Evolutionary conservation across 2,329 filamentous ascomycete species (phyloP), one percentile per base, ranked within the genome.

Genomic region (Fusarium caatingaense): DNA sequence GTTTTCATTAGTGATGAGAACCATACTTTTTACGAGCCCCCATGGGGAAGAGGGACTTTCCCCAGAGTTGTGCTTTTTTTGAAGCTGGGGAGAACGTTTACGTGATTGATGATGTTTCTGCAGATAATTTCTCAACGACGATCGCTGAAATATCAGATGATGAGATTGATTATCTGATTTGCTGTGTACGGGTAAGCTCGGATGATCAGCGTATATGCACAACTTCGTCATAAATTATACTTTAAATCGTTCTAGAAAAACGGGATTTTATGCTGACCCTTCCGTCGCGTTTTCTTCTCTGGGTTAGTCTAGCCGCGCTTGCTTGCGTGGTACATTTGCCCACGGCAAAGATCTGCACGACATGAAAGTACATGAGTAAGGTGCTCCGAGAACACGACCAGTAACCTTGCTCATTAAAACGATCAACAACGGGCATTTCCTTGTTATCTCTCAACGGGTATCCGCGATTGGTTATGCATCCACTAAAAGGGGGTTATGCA

Each of bases 1-100:
- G 61, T 66, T 66, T 60, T 28, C 47, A 54, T 66, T 54, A 60
- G 25, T 66, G 55, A 66, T 60, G 45, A 55, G 56, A 66, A 61
- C 42, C 55, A 66, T 60, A 40, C 48, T 66, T 9, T 40, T 40
- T 7, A 30, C 6, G 9, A 48, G 21, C 32, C 42, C 63, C 63
- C 60, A 66, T 60, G 63, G 63, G 63, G 63, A 66, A 66, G 55
- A 32, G 30, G 60, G 34, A 57, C 64, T 27, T 49, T 60, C 63
- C 61, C 63, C 63, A 55, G 63, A 66, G 27, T 40, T 13, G 46
- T 37, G 30, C 18, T 42, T 30, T 40, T 21, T 40, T n/a, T 40
- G 21, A 30, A 23, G 6, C n/a, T 21, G 28, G 25, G 40, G 15
- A 23, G 21, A 28, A 12, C 12, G 28, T 28, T 12, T 28, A 13